Base-by-base conservation (phyloP, 257 asterid genomes). In the Thymus mandschuricus region DNA sequence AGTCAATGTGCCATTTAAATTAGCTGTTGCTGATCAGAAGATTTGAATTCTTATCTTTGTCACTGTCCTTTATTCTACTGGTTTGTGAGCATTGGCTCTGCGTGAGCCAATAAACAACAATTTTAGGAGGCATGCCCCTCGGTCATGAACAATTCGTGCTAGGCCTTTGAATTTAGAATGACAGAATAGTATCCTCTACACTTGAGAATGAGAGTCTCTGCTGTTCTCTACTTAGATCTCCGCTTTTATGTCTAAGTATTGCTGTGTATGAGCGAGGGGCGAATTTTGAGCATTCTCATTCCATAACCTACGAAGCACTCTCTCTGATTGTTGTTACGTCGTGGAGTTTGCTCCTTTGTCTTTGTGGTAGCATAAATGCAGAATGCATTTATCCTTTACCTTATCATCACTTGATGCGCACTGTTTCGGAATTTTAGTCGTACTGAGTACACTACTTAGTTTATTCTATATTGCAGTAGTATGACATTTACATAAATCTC, bases 371-470 rank as follows among this genome's bases (percentile, higher is more conserved):
- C 40, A 27, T 34, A 45, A 60, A 29, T 69, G 66, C 11, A 38
- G 60, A 72, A 68, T 27, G 11, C 49, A 43, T 54, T 8, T 66
- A 21, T 51, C 40, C 8, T 61, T 69, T 69, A 35, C 62, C 31
- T 61, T 54, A 33, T 38, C 15, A 54, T 57, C 71, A 54, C 29
- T 27, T 31, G 75, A 51, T 41, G 57, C 61, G 49, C 31, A 64
- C 21, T 51, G 64, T 35, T 31, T 4, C 27, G 34, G 62, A 60
- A 33, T 68, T 52, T 21, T 35, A 35, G 40, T 63, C 10, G 28
- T 21, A 33, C 68, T 21, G 38, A 31, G 27, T 72, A 38, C 5
- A 21, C 40, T 77, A 51, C 49, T 76, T 71, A 57, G 38, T 3
- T 66, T 40, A 49, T 21, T 63, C 4, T 21, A 51, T 34, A 63